Evolutionary conservation across 441 rosid species (phyloP).

Genomic region (Croton laevigatus): DNA sequence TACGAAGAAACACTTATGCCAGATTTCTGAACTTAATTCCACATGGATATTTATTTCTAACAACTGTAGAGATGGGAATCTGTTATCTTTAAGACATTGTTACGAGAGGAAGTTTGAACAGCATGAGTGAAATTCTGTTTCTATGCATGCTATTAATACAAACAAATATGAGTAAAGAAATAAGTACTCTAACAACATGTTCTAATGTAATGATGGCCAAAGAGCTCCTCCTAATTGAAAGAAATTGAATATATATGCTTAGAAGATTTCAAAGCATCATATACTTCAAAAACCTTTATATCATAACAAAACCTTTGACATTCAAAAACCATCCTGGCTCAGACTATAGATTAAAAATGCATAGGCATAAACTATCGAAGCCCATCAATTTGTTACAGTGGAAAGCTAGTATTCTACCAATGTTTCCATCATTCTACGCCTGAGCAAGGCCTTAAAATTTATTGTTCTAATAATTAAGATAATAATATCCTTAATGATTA

Average conservation of each 20-base stretch:
- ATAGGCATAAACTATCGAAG: background rate
- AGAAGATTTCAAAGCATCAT: background rate
- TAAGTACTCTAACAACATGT: background rate
- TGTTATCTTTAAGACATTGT: background rate
- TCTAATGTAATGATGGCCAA: background rate
- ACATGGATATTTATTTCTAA: background rate
- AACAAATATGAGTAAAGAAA: background rate
- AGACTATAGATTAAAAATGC: too few relatives aligned
- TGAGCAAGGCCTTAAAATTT: background rate
- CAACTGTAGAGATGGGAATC: background rate
- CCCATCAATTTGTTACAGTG: background rate
- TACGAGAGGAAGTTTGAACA: background rate
- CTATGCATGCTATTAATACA: background rate
- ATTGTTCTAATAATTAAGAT: background rate
- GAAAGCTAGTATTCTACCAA: background rate
- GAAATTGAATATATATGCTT: background rate
- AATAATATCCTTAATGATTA: too few relatives aligned
- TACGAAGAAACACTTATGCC: background rate
- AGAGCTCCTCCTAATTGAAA: background rate
- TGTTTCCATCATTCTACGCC: background rate
- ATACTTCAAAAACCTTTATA: background rate
- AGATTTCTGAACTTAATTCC: background rate
- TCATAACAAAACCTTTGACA: background rate
- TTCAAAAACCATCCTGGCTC: background rate
- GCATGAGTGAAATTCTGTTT: background rate